phyloP scores from a whole-genome alignment of 2,329 filamentous ascomycete genomes.

The Triangularia setosa region DNA sequence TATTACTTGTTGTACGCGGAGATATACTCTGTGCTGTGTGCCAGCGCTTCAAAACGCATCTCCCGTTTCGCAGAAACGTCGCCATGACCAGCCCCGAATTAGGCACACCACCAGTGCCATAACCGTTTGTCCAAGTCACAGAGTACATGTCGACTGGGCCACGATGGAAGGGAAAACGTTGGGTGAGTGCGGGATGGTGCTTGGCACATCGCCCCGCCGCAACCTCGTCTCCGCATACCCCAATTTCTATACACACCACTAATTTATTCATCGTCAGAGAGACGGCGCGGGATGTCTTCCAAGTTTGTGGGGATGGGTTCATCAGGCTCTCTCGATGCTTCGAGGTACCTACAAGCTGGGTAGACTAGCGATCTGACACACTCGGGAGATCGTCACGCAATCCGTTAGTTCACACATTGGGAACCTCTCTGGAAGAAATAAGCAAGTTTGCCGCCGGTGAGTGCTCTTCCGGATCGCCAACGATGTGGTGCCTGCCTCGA shows the following conservation, averaged over 20 bases:
- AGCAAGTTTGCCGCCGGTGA: constrained; percentile 3
- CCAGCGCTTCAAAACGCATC: background rate
- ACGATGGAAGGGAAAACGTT: background rate
- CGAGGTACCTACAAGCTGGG: too few relatives aligned
- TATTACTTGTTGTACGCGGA: background rate
- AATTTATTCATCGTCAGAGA: background rate
- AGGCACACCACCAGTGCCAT: background rate
- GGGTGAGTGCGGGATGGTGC: constrained; percentile 8
- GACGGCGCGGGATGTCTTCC: constrained; percentile 1
- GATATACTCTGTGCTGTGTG: background rate
- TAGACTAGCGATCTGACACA: constrained; percentile 3
- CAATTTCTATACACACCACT: background rate
- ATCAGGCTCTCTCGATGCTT: too few relatives aligned
- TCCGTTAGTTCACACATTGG: background rate
- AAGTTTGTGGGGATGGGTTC: constrained; percentile 6
- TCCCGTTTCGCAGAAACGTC: background rate
- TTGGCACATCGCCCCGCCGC: constrained; percentile 15
- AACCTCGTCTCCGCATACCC: background rate
- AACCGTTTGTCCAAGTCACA: background rate
- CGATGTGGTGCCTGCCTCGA: background rate
- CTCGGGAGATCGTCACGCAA: constrained; percentile 21
- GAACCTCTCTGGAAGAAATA: background rate
- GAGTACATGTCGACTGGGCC: background rate
- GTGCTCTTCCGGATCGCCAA: constrained; percentile 5
- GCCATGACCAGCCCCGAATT: background rate